Conservation (phyloP, 768 basidiomycete species). For the Lactarius tabidus region DNA sequence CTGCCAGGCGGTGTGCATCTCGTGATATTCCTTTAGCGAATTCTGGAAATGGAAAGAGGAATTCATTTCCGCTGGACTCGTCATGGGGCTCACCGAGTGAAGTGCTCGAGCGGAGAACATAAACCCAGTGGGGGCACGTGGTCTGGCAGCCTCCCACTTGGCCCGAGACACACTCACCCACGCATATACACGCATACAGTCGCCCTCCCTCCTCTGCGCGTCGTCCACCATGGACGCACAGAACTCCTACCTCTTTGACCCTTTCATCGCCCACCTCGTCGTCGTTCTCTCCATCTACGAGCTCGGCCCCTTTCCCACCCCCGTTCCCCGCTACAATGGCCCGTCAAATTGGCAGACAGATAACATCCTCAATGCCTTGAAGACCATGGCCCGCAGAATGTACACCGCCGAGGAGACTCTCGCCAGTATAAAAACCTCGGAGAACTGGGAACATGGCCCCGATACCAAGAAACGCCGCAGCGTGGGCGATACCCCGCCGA, state of each 20-base stretch:
- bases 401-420: conserved; percentile 27
- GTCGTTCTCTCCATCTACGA: conserved; percentile 26
- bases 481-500: conserved; percentile 24
- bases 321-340: conserved; percentile 26
- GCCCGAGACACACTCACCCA: not conserved
- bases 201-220: not conserved
- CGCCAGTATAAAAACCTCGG: conserved; percentile 24
- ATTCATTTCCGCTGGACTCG: not conserved
- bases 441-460: conserved; percentile 24
- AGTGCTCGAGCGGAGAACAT: not conserved
- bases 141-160: not conserved
- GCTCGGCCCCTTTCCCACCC: conserved; percentile 25
- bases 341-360: conserved; percentile 25
- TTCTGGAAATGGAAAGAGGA: not conserved
- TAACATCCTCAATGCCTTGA: conserved; percentile 22
- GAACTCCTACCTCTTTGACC: conserved; percentile 5
- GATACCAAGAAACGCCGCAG: conserved; percentile 27
- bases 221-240: conserved; percentile 11
- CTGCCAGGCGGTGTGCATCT: not conserved
- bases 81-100: not conserved
- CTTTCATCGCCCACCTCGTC: conserved; percentile 26
- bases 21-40: not conserved
- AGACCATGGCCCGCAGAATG: conserved; percentile 24
- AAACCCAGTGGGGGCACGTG: not conserved
- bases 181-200: not conserved